Conservation (phyloP, 441 rosid species). For the Erodium trifolium region DNA sequence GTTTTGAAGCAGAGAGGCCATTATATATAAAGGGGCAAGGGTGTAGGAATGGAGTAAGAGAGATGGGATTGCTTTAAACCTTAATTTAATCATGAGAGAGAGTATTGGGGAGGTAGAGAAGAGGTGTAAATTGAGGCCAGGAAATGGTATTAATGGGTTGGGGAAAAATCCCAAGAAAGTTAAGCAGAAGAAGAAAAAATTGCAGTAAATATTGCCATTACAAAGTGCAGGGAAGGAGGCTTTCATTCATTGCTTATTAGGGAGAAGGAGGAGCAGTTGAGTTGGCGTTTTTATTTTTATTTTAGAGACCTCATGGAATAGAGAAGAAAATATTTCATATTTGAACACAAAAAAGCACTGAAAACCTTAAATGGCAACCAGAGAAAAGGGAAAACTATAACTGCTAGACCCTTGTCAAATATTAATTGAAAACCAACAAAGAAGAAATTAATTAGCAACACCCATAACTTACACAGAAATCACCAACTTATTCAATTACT, state of each 20-base stretch:
- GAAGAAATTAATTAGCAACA: slow-evolving; percentile 1
- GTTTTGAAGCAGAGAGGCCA: slow-evolving; percentile 36
- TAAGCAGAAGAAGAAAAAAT: slow-evolving; percentile 23
- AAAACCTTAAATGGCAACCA: slow-evolving; percentile 1
- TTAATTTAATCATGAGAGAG: slow-evolving; percentile 60
- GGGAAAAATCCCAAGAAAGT: slow-evolving; percentile 25
- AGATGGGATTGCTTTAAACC: slow-evolving; percentile 35
- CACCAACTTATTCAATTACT: background rate
- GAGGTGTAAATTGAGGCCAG: slow-evolving; percentile 33
- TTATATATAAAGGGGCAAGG: slow-evolving; percentile 36
- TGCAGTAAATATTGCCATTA: slow-evolving; percentile 33
- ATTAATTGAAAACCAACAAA: slow-evolving; percentile 5
- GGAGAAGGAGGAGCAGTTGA: background rate
- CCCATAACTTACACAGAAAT: background rate
- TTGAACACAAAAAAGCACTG: background rate
- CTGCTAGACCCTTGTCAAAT: slow-evolving; percentile 4
- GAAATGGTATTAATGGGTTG: slow-evolving; percentile 38
- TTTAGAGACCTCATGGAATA: background rate
- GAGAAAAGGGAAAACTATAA: slow-evolving; percentile 1
- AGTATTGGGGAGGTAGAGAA: slow-evolving; percentile 15
- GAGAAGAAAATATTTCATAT: background rate
- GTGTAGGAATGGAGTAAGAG: slow-evolving; percentile 18
- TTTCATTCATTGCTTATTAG: slow-evolving; percentile 3
- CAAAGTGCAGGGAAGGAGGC: slow-evolving; percentile 6
- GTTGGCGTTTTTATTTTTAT: background rate